Evolutionary conservation across 345 rosid species (phyloP), one percentile per base, ranked within the genome.

Genomic region (Ailanthus altissimus): DNA sequence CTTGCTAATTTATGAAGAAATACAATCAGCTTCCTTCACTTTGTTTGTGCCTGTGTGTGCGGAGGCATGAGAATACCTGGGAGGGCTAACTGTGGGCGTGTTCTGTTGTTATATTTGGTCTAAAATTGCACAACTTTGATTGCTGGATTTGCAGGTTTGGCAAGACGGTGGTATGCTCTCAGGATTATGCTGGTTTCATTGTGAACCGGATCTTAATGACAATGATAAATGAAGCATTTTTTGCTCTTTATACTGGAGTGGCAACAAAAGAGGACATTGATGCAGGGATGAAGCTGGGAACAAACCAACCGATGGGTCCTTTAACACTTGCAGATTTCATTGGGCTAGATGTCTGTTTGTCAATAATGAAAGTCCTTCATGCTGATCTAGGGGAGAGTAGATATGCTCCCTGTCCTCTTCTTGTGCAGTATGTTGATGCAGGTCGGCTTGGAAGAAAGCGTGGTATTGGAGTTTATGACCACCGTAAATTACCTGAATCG

Each of bases 221-320:
- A 6, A 95, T 95, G 99, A 92, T 95, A 84, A 95, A 95, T 53
- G 97, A 93, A 86, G 97, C 98, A 9, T 93, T 93, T 80, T 81
- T 81, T 80, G 74, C 94, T 6, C 94, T 96, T 16, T 82, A 90
- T 85, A 93, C 98, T 18, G 97, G 99, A 36, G 97, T 93, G 53
- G 97, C 96, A n/a, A 85, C 94, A 15, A 93, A 89, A 88, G 98
- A 95, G 79, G 97, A 93, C 79, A 93, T 95, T 67, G 99, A 95
- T 80, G 72, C 77, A 13, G 98, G 94, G 77, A 95, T 93, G 97
- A 95, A 90, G 84, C 77, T 90, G 49, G 98, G 98, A 60, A 92
- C 97, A 56, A 92, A 95, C 83, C 98, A 93, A 23, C 98, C 98
- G 0, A 88, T 88, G 97, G 97, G 97, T 64, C 97, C 97, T 47